Base-by-base conservation (phyloP, 768 basidiomycete genomes). In the Termitomyces sp. region DNA sequence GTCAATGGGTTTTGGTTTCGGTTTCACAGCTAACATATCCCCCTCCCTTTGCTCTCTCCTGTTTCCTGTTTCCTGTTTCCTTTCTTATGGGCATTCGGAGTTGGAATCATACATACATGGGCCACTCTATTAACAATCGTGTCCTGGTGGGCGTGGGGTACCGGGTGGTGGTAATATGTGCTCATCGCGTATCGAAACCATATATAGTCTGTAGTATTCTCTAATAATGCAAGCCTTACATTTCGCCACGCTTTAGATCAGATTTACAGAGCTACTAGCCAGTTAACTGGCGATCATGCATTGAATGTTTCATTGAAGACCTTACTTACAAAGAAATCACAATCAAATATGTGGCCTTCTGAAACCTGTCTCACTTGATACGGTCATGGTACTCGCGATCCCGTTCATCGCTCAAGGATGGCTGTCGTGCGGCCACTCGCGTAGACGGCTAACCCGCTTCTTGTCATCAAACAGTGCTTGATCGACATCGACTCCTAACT, bases 161-260 rank as follows among this genome's bases (percentile, higher is more conserved):
- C 41, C 19, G 38, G 31, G 16, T 44, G 44, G 31, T 43, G 41
- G 52, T 34, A 40, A 31, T 44, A 19, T 32, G 21, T 37, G 44
- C 16, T 35, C 43, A 25, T 43, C 53, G 32, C 53, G 31, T 53
- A 54, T 45, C 16, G 23, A 46, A 54, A 42, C 37, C 43, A 54
- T 54, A 43, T 54, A 54, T 47, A 35, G 43, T 54, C 42, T 35
- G 10, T 44, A 51, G 41, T 57, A 43, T 19, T 38, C 43, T 27
- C 17, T 17, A 45, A 29, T 45, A 45, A 45, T 29, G 0, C 27
- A n/a, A 44, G 42, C 25, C 43, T 45, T 27, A 29, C 14, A 27
- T 29, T 7, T 29, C n/a, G 8, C 17, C 7, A 29, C 17, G 43
- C 25, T 43, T 16, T 5, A 16, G 25, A 25, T 25, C 23, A 35